Base-by-base conservation (phyloP, 2,329 filamentous ascomycete species). In the Huntiella savannae region DNA sequence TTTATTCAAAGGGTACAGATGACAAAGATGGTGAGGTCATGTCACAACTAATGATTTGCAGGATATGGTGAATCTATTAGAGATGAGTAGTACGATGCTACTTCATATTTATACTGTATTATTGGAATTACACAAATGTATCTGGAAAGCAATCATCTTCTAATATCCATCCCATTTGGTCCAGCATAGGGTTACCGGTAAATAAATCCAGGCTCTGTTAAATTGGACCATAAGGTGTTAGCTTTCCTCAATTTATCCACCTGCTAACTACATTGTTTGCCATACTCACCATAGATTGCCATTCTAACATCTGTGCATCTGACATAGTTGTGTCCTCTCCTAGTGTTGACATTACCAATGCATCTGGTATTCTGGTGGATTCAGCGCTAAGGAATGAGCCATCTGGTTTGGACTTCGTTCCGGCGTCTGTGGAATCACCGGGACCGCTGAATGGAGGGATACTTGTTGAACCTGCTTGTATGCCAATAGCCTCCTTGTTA, bases 281-380 rank as follows among this genome's bases (percentile, higher is more conserved):
- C 8, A 15, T 38, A 46, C 44, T 38, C 16, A 47, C 45, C 45
- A 42, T 43, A 32, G 45, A 42, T 33, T 47, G 45, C 45, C 45
- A 47, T 16, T 47, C 45, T 11, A 33, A 15, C 45, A 47, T 47
- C 38, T 47, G 45, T 7, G 16, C 42, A 15, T 47, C 45, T 28
- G 22, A 28, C 22, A 28, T 28, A 3, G 22, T 28, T 28, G 1
- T 28, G 22, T 28, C 22, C 7, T 8, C 22, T 28, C 22, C 22
- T 28, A 28, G 7, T 28, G 22, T 28, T 8, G 22, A 28, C 22
- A 28, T 28, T 8, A 8, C 22, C 22, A 28, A 28, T 7, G 22
- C 22, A 28, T 28, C 22, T 28, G 22, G 22, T 28, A 28, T 39
- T 28, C 5, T 28, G 22, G 22, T 28, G 22, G 7, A 8, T 28